A percentile compares a stretch with the other conserved stretches of the same genome.
These are phyloP conservation scores for Solanum bulbocastanum DNA, from an alignment of 257 asterid species.

Conservation along the genomic window DNA sequence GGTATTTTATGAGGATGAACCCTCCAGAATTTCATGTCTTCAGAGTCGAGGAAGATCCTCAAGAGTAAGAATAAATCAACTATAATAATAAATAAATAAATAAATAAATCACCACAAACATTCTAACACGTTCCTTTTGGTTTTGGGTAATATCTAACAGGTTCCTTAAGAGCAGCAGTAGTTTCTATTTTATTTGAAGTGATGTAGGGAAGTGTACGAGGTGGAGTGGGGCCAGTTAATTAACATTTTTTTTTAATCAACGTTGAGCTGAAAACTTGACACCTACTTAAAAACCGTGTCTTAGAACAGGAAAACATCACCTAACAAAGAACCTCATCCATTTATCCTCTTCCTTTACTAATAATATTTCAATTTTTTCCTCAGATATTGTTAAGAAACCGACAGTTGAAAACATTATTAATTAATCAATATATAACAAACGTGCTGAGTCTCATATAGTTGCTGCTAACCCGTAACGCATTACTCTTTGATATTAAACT, in stretches of 20 bases:
- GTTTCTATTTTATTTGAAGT: neutral
- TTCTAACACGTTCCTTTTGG: no score
- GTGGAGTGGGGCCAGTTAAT: neutral
- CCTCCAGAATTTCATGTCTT: no score
- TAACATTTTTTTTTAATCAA: neutral
- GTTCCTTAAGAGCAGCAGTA: neutral
- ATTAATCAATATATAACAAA: neutral
- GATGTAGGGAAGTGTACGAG: neutral
- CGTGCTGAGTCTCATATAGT: neutral
- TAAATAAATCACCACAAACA: neutral
- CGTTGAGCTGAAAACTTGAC: neutral
- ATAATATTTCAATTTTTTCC: neutral
- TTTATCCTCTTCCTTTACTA: neutral
- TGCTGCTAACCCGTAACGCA: slow-evolving; percentile 1
- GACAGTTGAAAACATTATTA: neutral
- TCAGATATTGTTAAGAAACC: neutral
- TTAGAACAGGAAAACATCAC: neutral
- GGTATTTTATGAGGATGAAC: no score
- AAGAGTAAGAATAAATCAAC: no score
- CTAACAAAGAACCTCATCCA: neutral
- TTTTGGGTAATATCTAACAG: neutral
- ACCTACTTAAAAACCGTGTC: slow-evolving; percentile 3
- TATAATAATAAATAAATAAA: no score
- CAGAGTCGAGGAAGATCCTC: no score
- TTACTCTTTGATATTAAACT: neutral